Conservation (phyloP, 805 yeast genomes). For the Priceomyces medius region DNA sequence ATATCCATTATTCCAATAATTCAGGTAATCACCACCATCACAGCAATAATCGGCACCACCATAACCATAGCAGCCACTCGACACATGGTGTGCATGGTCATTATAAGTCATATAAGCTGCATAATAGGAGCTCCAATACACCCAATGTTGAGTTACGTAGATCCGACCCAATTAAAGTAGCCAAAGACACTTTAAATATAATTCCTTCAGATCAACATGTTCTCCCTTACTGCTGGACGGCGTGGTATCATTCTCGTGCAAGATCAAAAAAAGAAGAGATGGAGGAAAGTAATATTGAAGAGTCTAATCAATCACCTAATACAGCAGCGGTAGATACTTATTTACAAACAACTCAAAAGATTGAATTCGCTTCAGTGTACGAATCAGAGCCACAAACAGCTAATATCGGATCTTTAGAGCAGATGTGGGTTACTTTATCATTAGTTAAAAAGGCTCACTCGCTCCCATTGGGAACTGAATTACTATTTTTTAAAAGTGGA, state of each 20-base stretch:
- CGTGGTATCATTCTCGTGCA: constrained; percentile 47
- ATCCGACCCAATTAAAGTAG: constrained; percentile 34
- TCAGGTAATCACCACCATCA: constrained; percentile 4
- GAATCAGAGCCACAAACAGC: constrained; percentile 17
- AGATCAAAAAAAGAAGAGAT: constrained; percentile 20
- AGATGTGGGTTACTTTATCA: constrained; percentile 48
- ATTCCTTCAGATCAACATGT: constrained; percentile 35
- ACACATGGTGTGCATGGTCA: constrained; percentile 8
- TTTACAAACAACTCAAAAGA: constrained; percentile 45
- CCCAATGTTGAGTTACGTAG: constrained; percentile 28
- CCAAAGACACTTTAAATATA: constrained; percentile 28
- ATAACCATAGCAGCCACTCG: constrained; percentile 5
- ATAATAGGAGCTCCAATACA: constrained; percentile 9
- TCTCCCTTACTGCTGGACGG: constrained; percentile 49
- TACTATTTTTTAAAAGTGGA: constrained; percentile 57
- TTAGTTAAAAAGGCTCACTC: constrained; percentile 39
- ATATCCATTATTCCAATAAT: constrained; percentile 6
- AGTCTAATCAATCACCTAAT: constrained; percentile 10
- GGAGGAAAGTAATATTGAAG: constrained; percentile 15
- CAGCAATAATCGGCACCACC: constrained; percentile 5
- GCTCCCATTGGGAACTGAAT: constrained; percentile 48
- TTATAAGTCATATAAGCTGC: constrained; percentile 11
- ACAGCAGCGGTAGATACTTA: constrained; percentile 42
- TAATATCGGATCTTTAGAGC: constrained; percentile 49
- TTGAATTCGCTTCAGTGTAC: constrained; percentile 35